Percentiles rank a stretch among this genome's conserved stretches.
phyloP scores from a whole-genome alignment of 805 yeast genomes.

The Lipomyces orientalis region DNA sequence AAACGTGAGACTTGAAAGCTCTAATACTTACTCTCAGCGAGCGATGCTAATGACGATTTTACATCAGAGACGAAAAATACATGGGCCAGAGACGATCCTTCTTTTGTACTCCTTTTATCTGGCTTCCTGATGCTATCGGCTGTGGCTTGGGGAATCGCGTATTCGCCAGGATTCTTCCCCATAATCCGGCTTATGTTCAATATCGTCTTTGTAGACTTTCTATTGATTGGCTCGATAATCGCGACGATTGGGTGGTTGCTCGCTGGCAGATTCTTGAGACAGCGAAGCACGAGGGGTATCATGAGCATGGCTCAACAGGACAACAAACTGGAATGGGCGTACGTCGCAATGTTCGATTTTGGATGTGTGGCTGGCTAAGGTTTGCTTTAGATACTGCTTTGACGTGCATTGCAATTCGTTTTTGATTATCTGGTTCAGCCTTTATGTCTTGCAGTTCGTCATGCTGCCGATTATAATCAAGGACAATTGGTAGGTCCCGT shows the following conservation, averaged over 20 bases:
- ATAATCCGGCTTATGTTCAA: constrained; percentile 71
- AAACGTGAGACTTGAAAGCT: constrained; percentile 13
- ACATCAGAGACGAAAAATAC: constrained; percentile 72
- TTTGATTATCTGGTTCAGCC: constrained; percentile 73
- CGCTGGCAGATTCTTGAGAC: constrained; percentile 66
- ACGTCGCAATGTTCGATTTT: constrained; percentile 11
- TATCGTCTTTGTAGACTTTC: constrained; percentile 85
- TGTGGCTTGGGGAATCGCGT: constrained; percentile 87
- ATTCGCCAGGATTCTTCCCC: constrained; percentile 65
- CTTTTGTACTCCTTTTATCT: constrained; percentile 77
- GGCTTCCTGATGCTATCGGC: constrained; percentile 73
- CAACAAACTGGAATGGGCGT: constrained; percentile 80
- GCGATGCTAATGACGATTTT: not conserved
- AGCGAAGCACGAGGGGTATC: constrained; percentile 44
- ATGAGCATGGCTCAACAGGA: constrained; percentile 47
- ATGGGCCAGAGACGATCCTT: constrained; percentile 93
- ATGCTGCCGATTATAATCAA: constrained; percentile 72
- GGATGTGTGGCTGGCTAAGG: not conserved
- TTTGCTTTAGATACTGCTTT: constrained; percentile 61
- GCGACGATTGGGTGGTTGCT: constrained; percentile 77
- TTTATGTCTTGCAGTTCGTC: constrained; percentile 76
- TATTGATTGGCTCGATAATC: constrained; percentile 67
- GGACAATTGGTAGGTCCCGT: constrained; percentile 54
- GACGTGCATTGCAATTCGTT: constrained; percentile 94
- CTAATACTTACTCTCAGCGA: not conserved